Percentiles rank a stretch among this genome's conserved stretches.
Evolutionary conservation across 225 moss, liverwort and hornwort species (phyloP).

Genomic region (Straminergon stramineum): DNA sequence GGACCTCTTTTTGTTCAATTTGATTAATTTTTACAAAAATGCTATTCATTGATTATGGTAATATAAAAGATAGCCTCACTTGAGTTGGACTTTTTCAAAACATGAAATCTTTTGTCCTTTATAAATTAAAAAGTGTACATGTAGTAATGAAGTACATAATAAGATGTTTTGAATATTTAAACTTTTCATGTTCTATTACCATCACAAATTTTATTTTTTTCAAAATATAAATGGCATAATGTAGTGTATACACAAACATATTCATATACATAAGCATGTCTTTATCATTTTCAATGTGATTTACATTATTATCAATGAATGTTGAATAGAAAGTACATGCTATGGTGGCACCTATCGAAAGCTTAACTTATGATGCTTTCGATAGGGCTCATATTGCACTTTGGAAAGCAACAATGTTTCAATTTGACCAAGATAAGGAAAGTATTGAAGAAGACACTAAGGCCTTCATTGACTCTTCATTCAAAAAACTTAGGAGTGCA

Average conservation of each 20-base stretch:
- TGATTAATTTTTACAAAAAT: background rate
- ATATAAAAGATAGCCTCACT: accelerated
- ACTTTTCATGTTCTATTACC: background rate
- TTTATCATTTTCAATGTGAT: background rate
- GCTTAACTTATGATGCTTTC: conserved; percentile 70
- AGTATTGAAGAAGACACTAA: conserved; percentile 73
- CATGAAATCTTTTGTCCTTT: background rate
- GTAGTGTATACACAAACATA: accelerated
- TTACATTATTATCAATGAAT: background rate
- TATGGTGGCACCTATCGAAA: conserved; percentile 84
- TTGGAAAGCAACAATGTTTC: conserved; percentile 59
- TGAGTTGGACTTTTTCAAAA: background rate
- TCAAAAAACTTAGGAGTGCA: conserved; percentile 82
- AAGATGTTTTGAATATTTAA: background rate
- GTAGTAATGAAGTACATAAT: background rate
- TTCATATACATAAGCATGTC: background rate
- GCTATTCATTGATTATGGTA: accelerated
- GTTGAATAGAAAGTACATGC: conserved; percentile 58
- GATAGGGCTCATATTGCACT: conserved; percentile 51
- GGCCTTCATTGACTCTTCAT: conserved; percentile 83
- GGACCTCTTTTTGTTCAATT: too few relatives aligned
- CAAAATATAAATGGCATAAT: background rate
- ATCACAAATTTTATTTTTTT: background rate
- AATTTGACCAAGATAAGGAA: conserved; percentile 65
- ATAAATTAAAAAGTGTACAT: background rate